Conservation (phyloP, 2,329 filamentous ascomycete species). For the Ophiostoma tasmaniense region DNA sequence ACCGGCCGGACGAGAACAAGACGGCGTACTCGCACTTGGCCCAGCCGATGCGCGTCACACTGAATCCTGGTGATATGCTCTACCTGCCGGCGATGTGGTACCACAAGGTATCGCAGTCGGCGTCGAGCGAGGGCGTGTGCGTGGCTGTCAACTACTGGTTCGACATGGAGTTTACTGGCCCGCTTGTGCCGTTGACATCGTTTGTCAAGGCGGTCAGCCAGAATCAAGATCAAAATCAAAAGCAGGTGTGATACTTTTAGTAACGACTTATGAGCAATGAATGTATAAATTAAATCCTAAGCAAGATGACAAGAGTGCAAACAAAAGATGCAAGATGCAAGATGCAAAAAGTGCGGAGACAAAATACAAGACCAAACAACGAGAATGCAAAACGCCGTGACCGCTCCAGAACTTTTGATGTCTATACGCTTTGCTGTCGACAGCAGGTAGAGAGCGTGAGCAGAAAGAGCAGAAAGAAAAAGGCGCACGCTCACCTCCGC, state of each 20-base stretch:
- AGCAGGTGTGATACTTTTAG: background rate
- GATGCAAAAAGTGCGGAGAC: background rate
- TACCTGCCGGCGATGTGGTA: constrained; percentile 80
- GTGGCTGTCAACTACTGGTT: constrained; percentile 83
- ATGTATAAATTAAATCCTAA: background rate
- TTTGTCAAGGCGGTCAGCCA: constrained; percentile 41
- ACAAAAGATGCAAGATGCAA: background rate
- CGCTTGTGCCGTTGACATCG: constrained; percentile 52
- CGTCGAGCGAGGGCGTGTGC: constrained; percentile 60
- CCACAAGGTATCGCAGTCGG: constrained; percentile 71
- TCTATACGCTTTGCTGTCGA: background rate
- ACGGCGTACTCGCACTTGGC: constrained; percentile 54
- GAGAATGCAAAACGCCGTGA: constrained; percentile 11
- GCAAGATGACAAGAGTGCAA: background rate
- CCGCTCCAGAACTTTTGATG: constrained; percentile 4
- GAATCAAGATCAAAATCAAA: background rate
- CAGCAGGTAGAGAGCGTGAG: too few relatives aligned
- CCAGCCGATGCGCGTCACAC: constrained; percentile 55
- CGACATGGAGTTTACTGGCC: constrained; percentile 67
- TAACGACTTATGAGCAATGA: background rate
- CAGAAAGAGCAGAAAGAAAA: too few relatives aligned
- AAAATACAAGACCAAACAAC: constrained; percentile 3
- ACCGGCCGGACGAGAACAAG: constrained; percentile 39
- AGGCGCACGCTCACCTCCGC: background rate
- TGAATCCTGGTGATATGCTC: constrained; percentile 68